These are phyloP conservation scores for Colletotrichum chlorophyti DNA, from an alignment of 2,329 filamentous ascomycete genomes.

Conservation along the genomic window DNA sequence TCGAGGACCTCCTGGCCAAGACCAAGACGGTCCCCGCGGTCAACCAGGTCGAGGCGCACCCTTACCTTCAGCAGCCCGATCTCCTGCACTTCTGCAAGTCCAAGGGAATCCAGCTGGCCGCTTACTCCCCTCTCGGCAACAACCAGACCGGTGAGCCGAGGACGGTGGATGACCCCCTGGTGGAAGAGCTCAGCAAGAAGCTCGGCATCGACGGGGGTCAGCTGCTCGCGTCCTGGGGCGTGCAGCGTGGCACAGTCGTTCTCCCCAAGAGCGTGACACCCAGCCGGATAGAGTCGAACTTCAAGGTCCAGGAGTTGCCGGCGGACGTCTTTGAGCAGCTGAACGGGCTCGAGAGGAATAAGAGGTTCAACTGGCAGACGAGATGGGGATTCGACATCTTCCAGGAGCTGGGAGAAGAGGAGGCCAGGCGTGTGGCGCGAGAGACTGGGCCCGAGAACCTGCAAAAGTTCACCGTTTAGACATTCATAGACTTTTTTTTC, in stretches of 20 bases:
- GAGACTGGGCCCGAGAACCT: slow-evolving; percentile 44
- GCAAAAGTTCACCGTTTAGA: slow-evolving; percentile 39
- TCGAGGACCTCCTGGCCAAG: slow-evolving; percentile 52
- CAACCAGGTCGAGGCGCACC: slow-evolving; percentile 75
- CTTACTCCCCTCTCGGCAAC: slow-evolving; percentile 70
- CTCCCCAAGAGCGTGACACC: slow-evolving; percentile 75
- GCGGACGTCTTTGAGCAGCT: slow-evolving; percentile 44
- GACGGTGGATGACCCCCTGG: slow-evolving; percentile 54
- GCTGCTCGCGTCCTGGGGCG: slow-evolving; percentile 63
- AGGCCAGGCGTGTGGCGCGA: slow-evolving; percentile 40
- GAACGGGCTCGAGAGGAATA: slow-evolving; percentile 46
- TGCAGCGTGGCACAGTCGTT: slow-evolving; percentile 70
- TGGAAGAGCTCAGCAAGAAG: slow-evolving; percentile 53
- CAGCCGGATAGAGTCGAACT: slow-evolving; percentile 71
- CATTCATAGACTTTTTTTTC: background rate
- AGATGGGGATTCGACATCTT: slow-evolving; percentile 54
- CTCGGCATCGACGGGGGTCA: slow-evolving; percentile 47
- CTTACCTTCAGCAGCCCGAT: slow-evolving; percentile 68
- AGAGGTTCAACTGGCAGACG: slow-evolving; percentile 50
- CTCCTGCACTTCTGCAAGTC: slow-evolving; percentile 62
- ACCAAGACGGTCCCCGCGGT: slow-evolving; percentile 64
- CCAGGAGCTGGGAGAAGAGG: slow-evolving; percentile 46
- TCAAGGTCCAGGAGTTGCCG: slow-evolving; percentile 45
- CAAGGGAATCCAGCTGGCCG: slow-evolving; percentile 66
- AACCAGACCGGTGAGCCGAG: slow-evolving; percentile 52